These are phyloP conservation scores for Ilyonectria mors-panacis DNA, from an alignment of 2,329 filamentous ascomycete genomes.

Conservation along the genomic window DNA sequence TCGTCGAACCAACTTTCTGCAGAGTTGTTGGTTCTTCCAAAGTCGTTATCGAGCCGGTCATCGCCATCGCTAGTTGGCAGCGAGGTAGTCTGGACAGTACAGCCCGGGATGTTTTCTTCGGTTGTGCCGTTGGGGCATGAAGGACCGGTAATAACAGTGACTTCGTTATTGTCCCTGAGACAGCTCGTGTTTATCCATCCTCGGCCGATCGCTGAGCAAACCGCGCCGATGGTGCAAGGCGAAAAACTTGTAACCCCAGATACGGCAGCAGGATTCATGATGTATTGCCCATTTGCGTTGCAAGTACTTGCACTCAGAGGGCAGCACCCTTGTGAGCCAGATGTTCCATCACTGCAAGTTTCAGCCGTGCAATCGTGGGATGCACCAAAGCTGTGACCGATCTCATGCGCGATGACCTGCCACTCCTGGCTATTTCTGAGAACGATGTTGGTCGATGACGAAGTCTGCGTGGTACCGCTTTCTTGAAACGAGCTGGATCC, in stretches of 20 bases:
- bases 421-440: slow-evolving; percentile 57
- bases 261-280: slow-evolving; percentile 91
- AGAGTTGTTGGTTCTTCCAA: not conserved
- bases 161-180: slow-evolving; percentile 81
- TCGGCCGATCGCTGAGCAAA: slow-evolving; percentile 83
- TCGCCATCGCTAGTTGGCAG: not conserved
- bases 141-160: slow-evolving; percentile 81
- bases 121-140: slow-evolving; percentile 84
- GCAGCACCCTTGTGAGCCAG: slow-evolving; percentile 67
- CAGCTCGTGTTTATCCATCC: slow-evolving; percentile 81
- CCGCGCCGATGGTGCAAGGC: slow-evolving; percentile 85
- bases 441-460: slow-evolving; percentile 66
- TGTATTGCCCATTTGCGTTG: slow-evolving; percentile 78
- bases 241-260: slow-evolving; percentile 81
- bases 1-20: slow-evolving; percentile 27
- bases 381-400: no score
- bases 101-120: not conserved
- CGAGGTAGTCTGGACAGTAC: not conserved
- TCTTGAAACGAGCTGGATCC: slow-evolving; percentile 6
- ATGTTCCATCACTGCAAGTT: slow-evolving; percentile 50
- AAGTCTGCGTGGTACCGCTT: not conserved
- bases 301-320: slow-evolving; percentile 76
- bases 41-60: not conserved
- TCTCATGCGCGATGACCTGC: no score
- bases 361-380: no score